Conservation (phyloP, 768 basidiomycete species). For the Naganishia vishniacii region DNA sequence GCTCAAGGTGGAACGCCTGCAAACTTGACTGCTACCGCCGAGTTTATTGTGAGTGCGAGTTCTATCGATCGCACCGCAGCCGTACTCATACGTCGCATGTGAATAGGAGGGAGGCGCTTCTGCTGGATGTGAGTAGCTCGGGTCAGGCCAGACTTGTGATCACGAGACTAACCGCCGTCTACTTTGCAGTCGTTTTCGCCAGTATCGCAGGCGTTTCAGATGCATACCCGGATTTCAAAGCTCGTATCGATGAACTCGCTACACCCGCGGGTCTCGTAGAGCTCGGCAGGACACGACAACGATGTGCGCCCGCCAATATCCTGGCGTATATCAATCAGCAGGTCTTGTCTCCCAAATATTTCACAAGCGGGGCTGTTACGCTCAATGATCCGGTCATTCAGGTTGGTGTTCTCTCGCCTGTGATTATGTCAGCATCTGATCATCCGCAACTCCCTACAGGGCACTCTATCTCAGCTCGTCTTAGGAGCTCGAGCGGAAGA, state of each 20-base stretch:
- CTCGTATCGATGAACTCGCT: neutral
- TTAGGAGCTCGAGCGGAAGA: neutral
- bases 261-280: neutral
- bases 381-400: constrained; percentile 4
- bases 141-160: too few relatives aligned
- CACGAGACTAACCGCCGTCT: neutral
- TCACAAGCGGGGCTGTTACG: neutral
- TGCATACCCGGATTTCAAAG: constrained; percentile 1
- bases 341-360: constrained; percentile 1
- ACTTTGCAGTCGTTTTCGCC: neutral
- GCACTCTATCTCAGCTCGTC: neutral
- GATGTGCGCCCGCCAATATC: constrained; percentile 9
- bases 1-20: constrained; percentile 5
- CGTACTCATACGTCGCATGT: too few relatives aligned
- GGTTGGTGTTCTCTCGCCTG: neutral
- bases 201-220: constrained; percentile 19
- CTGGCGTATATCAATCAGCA: constrained; percentile 1
- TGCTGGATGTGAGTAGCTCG: constrained; percentile 3
- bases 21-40: constrained; percentile 14
- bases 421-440: too few relatives aligned
- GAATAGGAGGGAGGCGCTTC: neutral
- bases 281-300: constrained; percentile 2
- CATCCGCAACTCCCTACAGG: too few relatives aligned
- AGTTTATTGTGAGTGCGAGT: neutral
- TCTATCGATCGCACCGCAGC: neutral